Evolutionary conservation across 2,329 filamentous ascomycete species (phyloP).

Genomic region (Trichoderma breve): DNA sequence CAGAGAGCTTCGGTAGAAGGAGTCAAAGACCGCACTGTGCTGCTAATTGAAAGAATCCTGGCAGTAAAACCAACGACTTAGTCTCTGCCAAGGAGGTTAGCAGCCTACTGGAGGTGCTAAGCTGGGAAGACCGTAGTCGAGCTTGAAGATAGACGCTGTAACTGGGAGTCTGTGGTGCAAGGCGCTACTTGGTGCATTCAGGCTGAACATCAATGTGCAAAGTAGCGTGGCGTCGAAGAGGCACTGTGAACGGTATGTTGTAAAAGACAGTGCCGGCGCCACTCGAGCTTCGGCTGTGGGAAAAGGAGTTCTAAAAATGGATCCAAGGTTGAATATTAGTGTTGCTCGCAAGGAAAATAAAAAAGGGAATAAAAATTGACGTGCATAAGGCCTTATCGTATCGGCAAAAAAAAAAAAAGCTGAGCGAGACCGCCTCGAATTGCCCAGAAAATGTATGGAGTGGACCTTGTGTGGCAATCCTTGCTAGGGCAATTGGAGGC

Average conservation of each 20-base stretch:
- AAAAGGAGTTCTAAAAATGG: constrained; percentile 4
- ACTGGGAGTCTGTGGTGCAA: neutral
- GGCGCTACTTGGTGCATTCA: neutral
- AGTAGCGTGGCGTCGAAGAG: neutral
- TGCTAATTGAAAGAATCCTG: neutral
- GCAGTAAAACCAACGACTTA: neutral
- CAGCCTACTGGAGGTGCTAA: neutral
- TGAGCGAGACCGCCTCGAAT: neutral
- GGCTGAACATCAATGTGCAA: neutral
- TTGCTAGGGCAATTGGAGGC: neutral
- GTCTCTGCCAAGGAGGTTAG: neutral
- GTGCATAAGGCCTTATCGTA: constrained; percentile 15
- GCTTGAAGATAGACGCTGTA: neutral
- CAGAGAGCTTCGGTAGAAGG: neutral
- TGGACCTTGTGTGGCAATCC: neutral
- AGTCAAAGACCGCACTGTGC: neutral
- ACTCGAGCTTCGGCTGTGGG: neutral
- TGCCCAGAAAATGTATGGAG: neutral
- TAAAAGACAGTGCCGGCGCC: neutral
- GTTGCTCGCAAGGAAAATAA: neutral
- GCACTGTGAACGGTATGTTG: neutral
- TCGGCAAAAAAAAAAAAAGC: neutral
- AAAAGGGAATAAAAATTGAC: constrained; percentile 1
- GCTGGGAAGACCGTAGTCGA: neutral
- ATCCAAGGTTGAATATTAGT: neutral